Evolutionary conservation across 768 basidiomycete species (phyloP), one percentile per base, ranked within the genome.

Genomic region (Lactarius vividus): DNA sequence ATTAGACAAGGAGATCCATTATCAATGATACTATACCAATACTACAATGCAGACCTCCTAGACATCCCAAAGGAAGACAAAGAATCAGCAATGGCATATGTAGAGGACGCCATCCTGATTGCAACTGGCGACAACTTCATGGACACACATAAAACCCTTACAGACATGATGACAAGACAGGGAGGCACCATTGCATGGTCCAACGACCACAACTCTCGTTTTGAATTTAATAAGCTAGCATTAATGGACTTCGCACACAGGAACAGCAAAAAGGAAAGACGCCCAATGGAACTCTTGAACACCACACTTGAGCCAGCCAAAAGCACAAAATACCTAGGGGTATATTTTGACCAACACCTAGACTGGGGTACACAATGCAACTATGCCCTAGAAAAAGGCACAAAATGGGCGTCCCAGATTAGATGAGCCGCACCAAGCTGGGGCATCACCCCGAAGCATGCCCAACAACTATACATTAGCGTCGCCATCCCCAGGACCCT

Each of bases 101-200:
- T 55, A 1, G 62, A 62, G 9, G 54, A 62, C 40, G 29, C 61
- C 0, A 37, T 68, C 4, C 29, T 77, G 1, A 16, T 79, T 0
- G 77, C 76, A 0, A 61, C 67, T 1, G 75, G 73, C 0, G 63
- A 72, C 0, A 62, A 33, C 20, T 76, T 80, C 18, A 6, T 3
- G 7, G 29, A 31, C 0, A 74, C 74, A 0, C 57, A 63, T 15
- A 1, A 4, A 1, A 54, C 1, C 0, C 31, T 67, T 0, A 2
- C 1, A 3, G 10, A 37, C 0, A 63, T 67, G 66, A 59, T 67
- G 57, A 44, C 26, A 1, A 52, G 42, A 1, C 9, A 16, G 7
- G 61, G n/a, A 9, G 61, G 66, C 0, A 58, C 49, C 0, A 15
- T 55, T 0, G 40, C 60, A 10, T 67, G 66, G 62, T 63, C 66